These are phyloP conservation scores for Chlorella sp. DNA, from an alignment of 139 green algal genomes.

Conservation along the genomic window DNA sequence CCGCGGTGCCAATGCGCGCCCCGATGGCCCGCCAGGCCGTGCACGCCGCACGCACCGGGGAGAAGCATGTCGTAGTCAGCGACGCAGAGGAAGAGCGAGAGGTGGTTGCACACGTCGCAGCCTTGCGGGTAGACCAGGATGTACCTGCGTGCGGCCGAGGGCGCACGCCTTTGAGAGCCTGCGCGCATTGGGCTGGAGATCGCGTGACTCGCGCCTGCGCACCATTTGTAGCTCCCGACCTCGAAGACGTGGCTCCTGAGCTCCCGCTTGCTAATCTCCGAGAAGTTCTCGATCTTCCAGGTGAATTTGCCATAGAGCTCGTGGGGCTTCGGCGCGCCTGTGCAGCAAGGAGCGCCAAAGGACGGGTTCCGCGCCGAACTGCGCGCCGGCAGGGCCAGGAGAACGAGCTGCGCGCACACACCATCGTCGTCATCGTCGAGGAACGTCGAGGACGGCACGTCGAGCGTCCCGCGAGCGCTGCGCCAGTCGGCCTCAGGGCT, in stretches of 20 bases:
- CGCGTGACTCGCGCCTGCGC: too few species aligned
- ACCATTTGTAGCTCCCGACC: constrained; percentile 94
- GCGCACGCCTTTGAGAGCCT: background rate
- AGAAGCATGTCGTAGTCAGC: constrained; percentile 99
- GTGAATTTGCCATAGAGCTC: constrained; percentile 96
- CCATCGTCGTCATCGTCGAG: constrained; percentile 70
- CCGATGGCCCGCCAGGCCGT: too few species aligned
- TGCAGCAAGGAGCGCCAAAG: background rate
- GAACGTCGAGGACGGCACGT: constrained; percentile 59
- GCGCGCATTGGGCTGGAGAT: too few species aligned
- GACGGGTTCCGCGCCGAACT: too few species aligned
- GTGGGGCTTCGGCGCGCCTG: constrained; percentile 26
- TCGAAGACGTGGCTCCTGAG: constrained; percentile 89
- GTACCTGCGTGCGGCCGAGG: constrained; percentile 90
- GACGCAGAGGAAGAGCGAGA: constrained; percentile 97
- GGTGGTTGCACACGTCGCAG: constrained; percentile 96
- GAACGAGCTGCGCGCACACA: constrained; percentile 15
- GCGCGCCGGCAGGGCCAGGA: too few species aligned
- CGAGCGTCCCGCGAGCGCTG: constrained; percentile 38
- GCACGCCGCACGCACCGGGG: constrained; percentile 67
- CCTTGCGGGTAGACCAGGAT: constrained; percentile 96
- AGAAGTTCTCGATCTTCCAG: constrained; percentile 96
- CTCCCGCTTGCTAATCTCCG: constrained; percentile 89
- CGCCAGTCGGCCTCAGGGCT: constrained; percentile 68
- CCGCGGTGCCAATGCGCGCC: too few species aligned